Conservation (phyloP, 352 stramenopile species). For the Elongisporangium undulatum region DNA sequence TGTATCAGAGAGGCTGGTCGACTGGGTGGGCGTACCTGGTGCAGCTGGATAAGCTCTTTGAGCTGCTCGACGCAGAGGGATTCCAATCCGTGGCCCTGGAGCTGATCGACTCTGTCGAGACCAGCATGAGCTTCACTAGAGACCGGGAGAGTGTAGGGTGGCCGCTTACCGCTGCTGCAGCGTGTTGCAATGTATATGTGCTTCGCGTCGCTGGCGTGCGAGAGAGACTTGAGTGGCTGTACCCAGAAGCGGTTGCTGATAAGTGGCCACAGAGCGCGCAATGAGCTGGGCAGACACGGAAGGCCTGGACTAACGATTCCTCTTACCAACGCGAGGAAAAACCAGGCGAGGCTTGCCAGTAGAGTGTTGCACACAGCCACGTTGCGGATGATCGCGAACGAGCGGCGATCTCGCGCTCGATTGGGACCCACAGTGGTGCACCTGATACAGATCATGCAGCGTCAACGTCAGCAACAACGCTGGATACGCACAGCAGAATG, state of each 20-base stretch:
- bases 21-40: conserved; percentile 30
- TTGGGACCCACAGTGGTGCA: conserved; percentile 19
- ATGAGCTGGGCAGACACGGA: background rate
- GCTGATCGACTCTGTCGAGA: conserved; percentile 30
- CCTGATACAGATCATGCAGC: conserved; percentile 6
- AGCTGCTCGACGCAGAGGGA: conserved; percentile 23
- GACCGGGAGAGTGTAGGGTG: background rate
- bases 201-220: background rate
- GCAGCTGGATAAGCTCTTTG: conserved; percentile 53
- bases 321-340: conserved; percentile 50
- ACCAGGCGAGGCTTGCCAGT: conserved; percentile 40
- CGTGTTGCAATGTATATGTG: background rate
- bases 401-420: conserved; percentile 13
- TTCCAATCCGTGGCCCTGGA: conserved; percentile 38
- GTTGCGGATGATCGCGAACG: conserved; percentile 19
- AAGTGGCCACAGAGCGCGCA: background rate
- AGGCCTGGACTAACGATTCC: background rate
- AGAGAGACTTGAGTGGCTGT: background rate
- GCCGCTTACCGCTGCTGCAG: conserved; percentile 12
- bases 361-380: conserved; percentile 33
- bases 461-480: conserved; percentile 2
- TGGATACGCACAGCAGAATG: background rate
- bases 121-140: background rate
- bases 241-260: background rate
- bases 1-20: conserved; percentile 1